A percentile compares a stretch with the other conserved stretches of the same genome.
Evolutionary conservation across 176 grass and related monocot species (phyloP).

Genomic region (Rhynchospora tenuis): DNA sequence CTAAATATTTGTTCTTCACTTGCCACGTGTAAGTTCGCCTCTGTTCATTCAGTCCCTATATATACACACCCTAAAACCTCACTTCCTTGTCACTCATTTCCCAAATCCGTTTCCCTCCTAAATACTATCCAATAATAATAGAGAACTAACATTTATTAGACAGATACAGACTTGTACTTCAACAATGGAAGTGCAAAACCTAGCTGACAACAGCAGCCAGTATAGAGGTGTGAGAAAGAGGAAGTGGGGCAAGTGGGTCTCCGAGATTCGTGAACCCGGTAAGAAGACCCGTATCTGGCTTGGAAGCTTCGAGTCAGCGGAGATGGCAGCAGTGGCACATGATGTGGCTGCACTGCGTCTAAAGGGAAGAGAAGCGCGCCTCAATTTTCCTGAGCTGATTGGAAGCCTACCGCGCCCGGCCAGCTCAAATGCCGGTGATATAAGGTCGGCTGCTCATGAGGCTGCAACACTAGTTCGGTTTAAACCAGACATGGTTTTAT

Average conservation of each 20-base stretch:
- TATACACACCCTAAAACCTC: constrained; percentile 8
- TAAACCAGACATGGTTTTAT: constrained; percentile 23
- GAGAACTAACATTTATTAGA: neutral
- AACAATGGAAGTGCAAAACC: constrained; percentile 17
- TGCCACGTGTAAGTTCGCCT: neutral
- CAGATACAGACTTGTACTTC: neutral
- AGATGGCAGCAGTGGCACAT: constrained; percentile 90
- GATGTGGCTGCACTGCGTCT: constrained; percentile 74
- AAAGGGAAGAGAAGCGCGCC: constrained; percentile 46
- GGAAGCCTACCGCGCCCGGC: constrained; percentile 52
- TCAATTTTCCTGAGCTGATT: constrained; percentile 67
- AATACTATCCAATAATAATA: neutral
- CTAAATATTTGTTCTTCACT: constrained; percentile 5
- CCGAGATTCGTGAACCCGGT: constrained; percentile 93
- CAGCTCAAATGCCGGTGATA: constrained; percentile 63
- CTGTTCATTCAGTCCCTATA: constrained; percentile 2
- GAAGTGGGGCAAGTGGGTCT: constrained; percentile 97
- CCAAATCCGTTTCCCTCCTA: neutral
- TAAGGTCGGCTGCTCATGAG: constrained; percentile 76
- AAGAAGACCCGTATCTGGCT: constrained; percentile 98
- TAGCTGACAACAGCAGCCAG: constrained; percentile 27
- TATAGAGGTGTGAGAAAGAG: constrained; percentile 84
- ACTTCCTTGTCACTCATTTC: constrained; percentile 10
- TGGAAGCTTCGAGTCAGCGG: constrained; percentile 85
- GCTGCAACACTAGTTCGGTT: constrained; percentile 48